Percentiles rank a stretch among this genome's conserved stretches.
phyloP scores from a whole-genome alignment of 345 rosid species.

The Lepidium africanum region DNA sequence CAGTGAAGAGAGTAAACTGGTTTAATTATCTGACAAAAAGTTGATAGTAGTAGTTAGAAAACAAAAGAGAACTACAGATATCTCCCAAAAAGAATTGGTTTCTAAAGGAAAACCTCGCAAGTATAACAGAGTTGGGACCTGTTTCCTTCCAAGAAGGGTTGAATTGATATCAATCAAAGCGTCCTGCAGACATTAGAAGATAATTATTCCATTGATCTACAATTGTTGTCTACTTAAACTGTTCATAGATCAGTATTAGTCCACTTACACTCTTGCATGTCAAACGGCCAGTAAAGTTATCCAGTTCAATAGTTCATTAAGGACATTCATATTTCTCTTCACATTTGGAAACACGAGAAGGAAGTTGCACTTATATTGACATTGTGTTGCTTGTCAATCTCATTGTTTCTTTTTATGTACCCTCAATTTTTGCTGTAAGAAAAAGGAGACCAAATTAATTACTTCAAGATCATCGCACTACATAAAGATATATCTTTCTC shows the following conservation, averaged over 20 bases:
- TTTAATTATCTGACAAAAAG: slow-evolving; percentile 63
- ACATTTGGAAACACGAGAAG: background rate
- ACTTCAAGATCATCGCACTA: background rate
- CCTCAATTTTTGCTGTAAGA: slow-evolving; percentile 86
- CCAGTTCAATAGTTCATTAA: background rate
- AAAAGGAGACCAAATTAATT: slow-evolving; percentile 3
- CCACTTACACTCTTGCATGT: background rate
- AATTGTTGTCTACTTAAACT: background rate
- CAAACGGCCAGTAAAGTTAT: background rate
- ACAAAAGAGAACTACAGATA: background rate
- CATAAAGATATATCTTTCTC: background rate
- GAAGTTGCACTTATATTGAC: slow-evolving; percentile 1
- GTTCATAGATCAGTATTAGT: background rate
- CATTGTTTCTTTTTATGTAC: slow-evolving; percentile 44
- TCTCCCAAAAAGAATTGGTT: background rate
- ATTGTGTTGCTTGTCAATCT: slow-evolving; percentile 26
- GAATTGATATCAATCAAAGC: slow-evolving; percentile 60
- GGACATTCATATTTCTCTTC: slow-evolving; percentile 1
- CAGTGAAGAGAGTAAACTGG: too few species aligned
- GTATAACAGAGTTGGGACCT: slow-evolving; percentile 99
- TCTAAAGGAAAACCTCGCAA: slow-evolving; percentile 85
- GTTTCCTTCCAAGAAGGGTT: slow-evolving; percentile 78
- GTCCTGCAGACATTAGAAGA: slow-evolving; percentile 44
- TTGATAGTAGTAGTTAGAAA: background rate
- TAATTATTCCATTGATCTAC: background rate